A percentile compares a stretch with the other conserved stretches of the same genome.
Evolutionary conservation across 2,329 filamentous ascomycete genomes (phyloP).

Genomic region (Dichotomopilus funicola): DNA sequence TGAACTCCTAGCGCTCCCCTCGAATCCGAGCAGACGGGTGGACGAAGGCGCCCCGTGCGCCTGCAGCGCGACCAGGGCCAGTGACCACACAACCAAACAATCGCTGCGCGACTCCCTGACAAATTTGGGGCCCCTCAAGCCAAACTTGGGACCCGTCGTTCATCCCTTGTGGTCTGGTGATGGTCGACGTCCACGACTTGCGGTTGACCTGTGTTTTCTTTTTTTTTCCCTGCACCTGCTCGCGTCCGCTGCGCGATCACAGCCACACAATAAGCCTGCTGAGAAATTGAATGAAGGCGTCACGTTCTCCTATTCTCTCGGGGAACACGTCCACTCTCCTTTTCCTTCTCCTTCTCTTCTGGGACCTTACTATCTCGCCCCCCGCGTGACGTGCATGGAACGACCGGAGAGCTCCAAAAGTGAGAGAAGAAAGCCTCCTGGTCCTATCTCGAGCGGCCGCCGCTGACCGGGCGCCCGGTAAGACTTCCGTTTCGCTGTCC

Average conservation of each 20-base stretch:
- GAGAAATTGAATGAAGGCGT: no score
- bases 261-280: no score
- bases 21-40: constrained; percentile 12
- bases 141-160: no score
- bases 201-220: no score
- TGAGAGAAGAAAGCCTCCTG: neutral
- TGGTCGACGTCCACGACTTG: no score
- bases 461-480: constrained; percentile 13
- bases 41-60: constrained; percentile 10
- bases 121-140: neutral
- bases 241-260: neutral
- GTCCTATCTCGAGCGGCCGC: constrained; percentile 6
- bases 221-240: neutral
- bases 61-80: constrained; percentile 9
- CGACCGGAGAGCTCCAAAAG: no score
- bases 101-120: neutral
- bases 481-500: constrained; percentile 20
- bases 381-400: constrained; percentile 7
- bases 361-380: neutral
- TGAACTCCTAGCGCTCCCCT: constrained; percentile 1
- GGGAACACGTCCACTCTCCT: no score
- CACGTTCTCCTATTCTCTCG: no score
- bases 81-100: constrained; percentile 1
- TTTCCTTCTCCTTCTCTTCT: no score
- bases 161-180: no score